Conservation (phyloP, 108 stramenopile genomes). For the Cylindrotheca closterium region DNA sequence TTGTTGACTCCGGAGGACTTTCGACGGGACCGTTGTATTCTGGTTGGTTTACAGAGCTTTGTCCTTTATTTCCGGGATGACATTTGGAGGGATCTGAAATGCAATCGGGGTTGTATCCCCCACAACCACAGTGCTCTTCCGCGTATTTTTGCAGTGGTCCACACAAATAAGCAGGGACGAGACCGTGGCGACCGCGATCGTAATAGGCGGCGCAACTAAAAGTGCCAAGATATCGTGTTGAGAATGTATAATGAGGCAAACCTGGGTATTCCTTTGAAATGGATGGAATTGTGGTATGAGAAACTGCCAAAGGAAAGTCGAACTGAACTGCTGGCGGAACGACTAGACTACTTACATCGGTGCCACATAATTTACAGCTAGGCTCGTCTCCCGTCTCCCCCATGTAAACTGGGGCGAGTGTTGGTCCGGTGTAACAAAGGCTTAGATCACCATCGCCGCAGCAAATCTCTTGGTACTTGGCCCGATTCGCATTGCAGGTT, state of each 20-base stretch:
- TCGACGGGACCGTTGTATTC: too few species aligned
- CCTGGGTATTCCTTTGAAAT: slow-evolving; percentile 11
- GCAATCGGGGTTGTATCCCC: slow-evolving; percentile 4
- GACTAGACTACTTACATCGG: background rate
- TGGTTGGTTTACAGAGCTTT: too few species aligned
- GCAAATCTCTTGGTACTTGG: background rate
- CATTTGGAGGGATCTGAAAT: slow-evolving; percentile 4
- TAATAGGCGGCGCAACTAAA: slow-evolving; percentile 3
- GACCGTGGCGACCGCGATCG: slow-evolving; percentile 6
- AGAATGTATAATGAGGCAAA: background rate
- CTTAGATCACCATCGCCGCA: background rate
- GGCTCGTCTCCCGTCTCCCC: slow-evolving; percentile 7
- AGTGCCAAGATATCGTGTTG: slow-evolving; percentile 13
- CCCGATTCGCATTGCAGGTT: background rate
- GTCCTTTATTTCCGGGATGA: too few species aligned
- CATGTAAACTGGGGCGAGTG: slow-evolving; percentile 2
- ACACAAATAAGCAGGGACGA: slow-evolving; percentile 11
- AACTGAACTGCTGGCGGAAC: too few species aligned
- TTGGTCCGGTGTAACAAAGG: background rate
- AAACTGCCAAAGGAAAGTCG: too few species aligned
- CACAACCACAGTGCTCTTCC: slow-evolving; percentile 12
- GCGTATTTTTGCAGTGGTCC: slow-evolving; percentile 20
- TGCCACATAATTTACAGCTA: slow-evolving; percentile 6
- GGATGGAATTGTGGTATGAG: too few species aligned
- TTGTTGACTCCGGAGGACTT: too few species aligned